These are phyloP conservation scores for Cystobasidium slooffiae DNA, from an alignment of 1,284 basidiomycete genomes.

Conservation along the genomic window DNA sequence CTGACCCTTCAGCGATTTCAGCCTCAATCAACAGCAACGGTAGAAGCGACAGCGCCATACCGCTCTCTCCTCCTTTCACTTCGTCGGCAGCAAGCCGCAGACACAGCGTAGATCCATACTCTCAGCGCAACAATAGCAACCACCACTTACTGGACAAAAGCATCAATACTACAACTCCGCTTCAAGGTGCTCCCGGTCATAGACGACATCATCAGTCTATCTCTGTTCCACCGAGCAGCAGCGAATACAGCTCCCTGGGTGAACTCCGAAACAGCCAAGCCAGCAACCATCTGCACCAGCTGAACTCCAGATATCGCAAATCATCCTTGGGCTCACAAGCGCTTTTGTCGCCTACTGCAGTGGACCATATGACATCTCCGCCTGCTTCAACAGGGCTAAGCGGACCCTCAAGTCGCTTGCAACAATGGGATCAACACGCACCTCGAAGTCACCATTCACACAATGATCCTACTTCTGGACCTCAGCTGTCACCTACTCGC, in stretches of 20 bases:
- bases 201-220: constrained; percentile 23
- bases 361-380: constrained; percentile 11
- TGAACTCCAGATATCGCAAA: constrained; percentile 23
- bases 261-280: constrained; percentile 4
- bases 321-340: constrained; percentile 28
- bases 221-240: constrained; percentile 17
- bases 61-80: constrained; percentile 3
- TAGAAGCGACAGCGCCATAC: neutral
- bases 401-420: neutral
- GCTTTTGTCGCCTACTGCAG: constrained; percentile 11
- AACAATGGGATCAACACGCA: neutral
- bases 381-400: neutral
- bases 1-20: neutral
- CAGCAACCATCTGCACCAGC: constrained; percentile 6
- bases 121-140: neutral
- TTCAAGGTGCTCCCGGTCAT: neutral
- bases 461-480: neutral
- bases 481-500: constrained; percentile 19
- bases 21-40: no score
- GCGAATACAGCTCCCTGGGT: constrained; percentile 24
- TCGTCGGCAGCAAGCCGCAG: constrained; percentile 16
- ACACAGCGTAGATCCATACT: constrained; percentile 32
- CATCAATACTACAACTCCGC: neutral
- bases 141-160: neutral
- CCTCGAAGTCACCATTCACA: neutral